Percentiles rank a stretch among this genome's conserved stretches.
phyloP scores from a whole-genome alignment of 768 basidiomycete genomes.

The Daedalea quercina region DNA sequence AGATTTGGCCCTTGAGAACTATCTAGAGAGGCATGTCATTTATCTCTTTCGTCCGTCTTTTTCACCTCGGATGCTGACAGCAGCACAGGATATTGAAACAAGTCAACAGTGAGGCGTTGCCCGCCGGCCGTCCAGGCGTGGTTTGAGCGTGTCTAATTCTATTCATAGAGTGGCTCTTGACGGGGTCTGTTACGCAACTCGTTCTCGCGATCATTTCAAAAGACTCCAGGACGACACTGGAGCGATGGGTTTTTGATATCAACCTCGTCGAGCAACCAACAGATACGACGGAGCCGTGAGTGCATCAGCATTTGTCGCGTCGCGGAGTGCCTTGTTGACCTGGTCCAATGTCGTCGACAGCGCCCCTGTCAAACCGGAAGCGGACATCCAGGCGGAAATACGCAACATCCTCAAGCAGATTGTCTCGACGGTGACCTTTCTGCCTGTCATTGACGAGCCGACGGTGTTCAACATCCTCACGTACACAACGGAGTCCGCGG shows the following conservation, averaged over 20 bases:
- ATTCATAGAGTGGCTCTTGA: slow-evolving; percentile 82
- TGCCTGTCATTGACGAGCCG: slow-evolving; percentile 91
- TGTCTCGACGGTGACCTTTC: slow-evolving; percentile 92
- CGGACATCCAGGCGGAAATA: slow-evolving; percentile 95
- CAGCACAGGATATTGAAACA: slow-evolving; percentile 74
- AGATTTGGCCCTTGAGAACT: slow-evolving; percentile 88
- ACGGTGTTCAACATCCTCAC: slow-evolving; percentile 97
- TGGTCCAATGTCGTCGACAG: slow-evolving; percentile 25
- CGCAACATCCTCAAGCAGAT: slow-evolving; percentile 98
- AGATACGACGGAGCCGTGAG: slow-evolving; percentile 42
- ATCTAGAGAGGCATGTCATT: slow-evolving; percentile 64
- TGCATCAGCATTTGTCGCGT: slow-evolving; percentile 2
- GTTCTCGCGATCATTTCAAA: slow-evolving; percentile 96
- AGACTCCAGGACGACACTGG: slow-evolving; percentile 84
- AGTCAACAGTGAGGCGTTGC: slow-evolving; percentile 89
- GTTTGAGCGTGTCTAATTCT: background rate
- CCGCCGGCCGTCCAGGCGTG: background rate
- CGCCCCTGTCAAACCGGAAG: slow-evolving; percentile 59
- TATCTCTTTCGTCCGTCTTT: background rate
- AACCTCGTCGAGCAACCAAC: slow-evolving; percentile 66
- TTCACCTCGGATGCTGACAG: background rate
- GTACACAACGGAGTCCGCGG: slow-evolving; percentile 88
- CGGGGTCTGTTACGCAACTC: slow-evolving; percentile 86
- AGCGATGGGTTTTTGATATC: slow-evolving; percentile 98
- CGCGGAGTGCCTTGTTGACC: background rate